Evolutionary conservation across 441 rosid genomes (phyloP), one percentile per base, ranked within the genome.

Genomic region (Adansonia rubrostipa): DNA sequence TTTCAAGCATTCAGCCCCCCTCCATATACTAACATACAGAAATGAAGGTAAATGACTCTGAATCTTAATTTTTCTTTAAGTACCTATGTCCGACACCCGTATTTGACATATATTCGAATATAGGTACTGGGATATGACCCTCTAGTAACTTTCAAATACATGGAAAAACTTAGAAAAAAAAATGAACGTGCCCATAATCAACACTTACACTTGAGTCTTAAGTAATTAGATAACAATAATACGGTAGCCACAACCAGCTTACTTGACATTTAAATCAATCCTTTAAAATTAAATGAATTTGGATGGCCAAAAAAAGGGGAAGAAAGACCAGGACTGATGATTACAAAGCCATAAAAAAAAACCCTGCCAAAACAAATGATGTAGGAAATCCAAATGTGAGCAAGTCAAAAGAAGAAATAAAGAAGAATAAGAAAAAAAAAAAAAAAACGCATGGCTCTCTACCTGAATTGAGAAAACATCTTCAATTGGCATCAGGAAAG

Each of bases 401-500:
- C 36, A 28, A 28, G 2, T 28, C 36, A 28, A 4, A 36, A 36
- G 40, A 72, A 10, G 14, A 47, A 68, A 68, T 5, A 45, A 36
- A 36, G 40, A 36, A 3, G 40, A 0, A 36, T 47, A 45, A 72
- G 22, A 10, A 73, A 64, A 2, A 11, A 50, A 15, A 15, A 33
- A 56, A 14, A 47, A 13, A 50, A 65, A 28, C 24, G 47, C 45
- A 48, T 60, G 57, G 15, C 72, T 9, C 13, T 40, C 58, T 81
- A 94, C 99, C 90, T 95, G 99, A 85, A 97, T 97, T 48, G 99
- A 93, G 91, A 97, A 97, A 82, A 97, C 99, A 79, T 94, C 99
- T 86, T 96, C 99, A 73, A 96, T 88, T 71, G 99, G 98, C 98
- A 96, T 92, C 68, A 96, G 87, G 88, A 97, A 97, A 82, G 97